Evolutionary conservation across 2,329 filamentous ascomycete genomes (phyloP), one percentile per base, ranked within the genome.

Genomic region (Scytalidium sp.): DNA sequence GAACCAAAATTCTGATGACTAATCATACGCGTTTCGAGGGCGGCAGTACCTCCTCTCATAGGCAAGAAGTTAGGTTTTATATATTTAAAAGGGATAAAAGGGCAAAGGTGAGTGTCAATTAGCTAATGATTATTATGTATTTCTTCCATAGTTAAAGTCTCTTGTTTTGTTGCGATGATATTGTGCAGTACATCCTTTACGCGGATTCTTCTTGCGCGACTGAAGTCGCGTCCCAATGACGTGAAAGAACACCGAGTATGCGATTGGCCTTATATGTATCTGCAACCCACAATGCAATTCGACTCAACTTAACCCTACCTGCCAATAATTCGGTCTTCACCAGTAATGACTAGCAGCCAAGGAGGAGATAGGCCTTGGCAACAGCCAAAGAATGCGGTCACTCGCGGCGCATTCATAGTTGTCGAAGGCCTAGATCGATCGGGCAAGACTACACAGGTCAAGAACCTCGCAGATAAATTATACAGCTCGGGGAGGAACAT

Each of bases 381-480:
- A 45, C 67, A 70, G 63, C 53, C 54, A 3, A 40, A 52, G 43
- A 51, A 19, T 1, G 41, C 58, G 1, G 43, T 56, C 3, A 45
- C 62, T 41, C 75, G 80, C 48, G 85, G 85, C 27, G 77, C 78
- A 50, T 74, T 90, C 29, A 81, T 90, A 52, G 84, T 88, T 2
- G 77, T 89, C 46, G 86, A 90, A 69, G 86, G 86, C 15, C 74
- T 90, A 25, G 86, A 90, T 61, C 77, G 84, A 51, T 81, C 86
- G 3, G 86, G 86, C 22, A 90, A 90, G 70, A 86, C 84, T 15
- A 88, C 85, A 22, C 86, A 89, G 72, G 86, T 83, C 59, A 69
- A 76, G 46, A 71, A 71, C 47, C 71, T 90, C 39, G 77, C 76
- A 32, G 67, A 78, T 22, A 71, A 67, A 32, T 72, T 90, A 3